Evolutionary conservation across 164 flowering plant species (phyloP).

Genomic region (Amborella trichopoda): DNA sequence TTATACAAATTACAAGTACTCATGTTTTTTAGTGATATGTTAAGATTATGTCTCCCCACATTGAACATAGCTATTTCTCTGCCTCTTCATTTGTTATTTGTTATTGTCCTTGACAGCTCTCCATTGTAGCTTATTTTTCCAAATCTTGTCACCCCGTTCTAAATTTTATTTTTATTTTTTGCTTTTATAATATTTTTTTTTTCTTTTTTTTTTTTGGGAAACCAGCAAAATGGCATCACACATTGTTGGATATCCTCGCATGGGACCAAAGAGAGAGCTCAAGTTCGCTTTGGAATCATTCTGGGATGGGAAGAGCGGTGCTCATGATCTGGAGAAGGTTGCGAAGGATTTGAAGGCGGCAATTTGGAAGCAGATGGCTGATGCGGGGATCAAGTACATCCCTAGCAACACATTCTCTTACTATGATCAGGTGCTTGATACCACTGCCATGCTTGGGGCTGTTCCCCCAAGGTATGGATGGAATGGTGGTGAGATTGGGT

Average conservation of each 20-base stretch:
- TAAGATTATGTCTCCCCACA: too few relatives aligned
- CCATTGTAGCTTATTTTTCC: not conserved
- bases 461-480: slow-evolving; percentile 57
- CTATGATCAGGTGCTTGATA: slow-evolving; percentile 77
- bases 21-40: too few relatives aligned
- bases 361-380: slow-evolving; percentile 81
- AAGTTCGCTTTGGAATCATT: slow-evolving; percentile 81
- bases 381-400: slow-evolving; percentile 64
- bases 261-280: slow-evolving; percentile 92
- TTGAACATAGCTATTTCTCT: too few relatives aligned
- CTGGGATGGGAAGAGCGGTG: slow-evolving; percentile 81
- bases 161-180: not conserved
- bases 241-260: slow-evolving; percentile 81
- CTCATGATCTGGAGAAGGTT: slow-evolving; percentile 66
- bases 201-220: not conserved
- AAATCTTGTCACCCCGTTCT: not conserved
- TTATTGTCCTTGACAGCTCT: too few relatives aligned
- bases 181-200: not conserved
- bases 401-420: slow-evolving; percentile 84
- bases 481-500: slow-evolving; percentile 71
- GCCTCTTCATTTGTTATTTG: too few relatives aligned
- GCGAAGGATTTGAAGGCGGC: slow-evolving; percentile 53
- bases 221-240: slow-evolving; percentile 74
- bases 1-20: too few relatives aligned
- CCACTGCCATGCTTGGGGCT: slow-evolving; percentile 38